Evolutionary conservation across 345 rosid species (phyloP), one percentile per base, ranked within the genome.

Genomic region (Lepidium sativum): DNA sequence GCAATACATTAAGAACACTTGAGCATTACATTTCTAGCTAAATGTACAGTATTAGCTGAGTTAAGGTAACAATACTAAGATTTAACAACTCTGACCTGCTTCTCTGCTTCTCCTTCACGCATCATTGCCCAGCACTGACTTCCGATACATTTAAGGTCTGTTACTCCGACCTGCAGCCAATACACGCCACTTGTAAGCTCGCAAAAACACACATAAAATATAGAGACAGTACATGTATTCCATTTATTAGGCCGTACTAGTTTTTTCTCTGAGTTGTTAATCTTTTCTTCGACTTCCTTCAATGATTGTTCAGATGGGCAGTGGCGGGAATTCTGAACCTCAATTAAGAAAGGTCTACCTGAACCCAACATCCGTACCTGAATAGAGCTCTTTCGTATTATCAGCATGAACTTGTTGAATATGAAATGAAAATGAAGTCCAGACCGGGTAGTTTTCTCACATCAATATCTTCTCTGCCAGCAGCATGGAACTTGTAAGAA

Each of bases 351-450:
- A 61, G 98, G 98, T 75, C 98, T 83, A n/a, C 98, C 98, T 31
- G 97, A 87, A 67, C 98, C 97, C 77, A 92, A 75, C 98, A 92
- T 92, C 18, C 98, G 91, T 65, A 92, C 98, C 98, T 92, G 81
- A 48, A 75, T 77, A 72, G 3, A 38, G 44, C 33, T 70, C 48
- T 40, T 40, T 34, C 64, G 55, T 56, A 33, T 10, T 59, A 69
- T 76, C 60, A 79, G 47, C 55, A 68, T 13, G 63, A 44, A 2
- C 23, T 55, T 42, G 60, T 23, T 31, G n/a, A 70, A 33, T 48
- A 45, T 29, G 58, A 74, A 54, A 48, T 37, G 38, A 74, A 54
- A 21, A 48, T 37, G 38, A 43, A 57, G 27, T 40, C 12, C 8
- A 9, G 44, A 25, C 60, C 56, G 29, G 14, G 21, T 52, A 66